phyloP scores from a whole-genome alignment of 1,139 yeast genomes.

The Yamadazyma blattariae region DNA sequence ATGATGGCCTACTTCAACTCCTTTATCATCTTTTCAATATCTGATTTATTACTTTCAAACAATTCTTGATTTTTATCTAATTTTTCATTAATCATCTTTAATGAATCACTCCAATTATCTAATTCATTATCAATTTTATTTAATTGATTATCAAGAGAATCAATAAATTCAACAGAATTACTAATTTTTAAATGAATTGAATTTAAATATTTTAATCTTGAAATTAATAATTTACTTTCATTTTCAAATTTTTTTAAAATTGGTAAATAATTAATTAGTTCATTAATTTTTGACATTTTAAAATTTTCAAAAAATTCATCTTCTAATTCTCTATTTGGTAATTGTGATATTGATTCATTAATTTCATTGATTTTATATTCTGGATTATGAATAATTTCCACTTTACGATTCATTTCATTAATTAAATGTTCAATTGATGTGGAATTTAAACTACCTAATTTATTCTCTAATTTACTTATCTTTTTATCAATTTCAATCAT shows the following conservation, averaged over 20 bases:
- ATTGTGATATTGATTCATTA: constrained; percentile 15
- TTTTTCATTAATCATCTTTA: constrained; percentile 35
- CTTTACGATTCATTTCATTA: constrained; percentile 33
- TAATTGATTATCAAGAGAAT: constrained; percentile 33
- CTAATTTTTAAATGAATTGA: constrained; percentile 42
- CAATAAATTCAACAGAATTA: constrained; percentile 23
- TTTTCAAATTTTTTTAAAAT: constrained; percentile 31
- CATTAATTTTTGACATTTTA: constrained; percentile 28
- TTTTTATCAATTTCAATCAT: constrained; percentile 19
- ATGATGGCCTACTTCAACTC: background rate
- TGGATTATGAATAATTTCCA: constrained; percentile 38
- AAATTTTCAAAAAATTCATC: background rate
- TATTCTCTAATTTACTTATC: constrained; percentile 18
- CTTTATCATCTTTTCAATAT: background rate
- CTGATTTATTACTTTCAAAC: constrained; percentile 10
- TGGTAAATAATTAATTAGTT: constrained; percentile 35
- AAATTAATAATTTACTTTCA: constrained; percentile 38
- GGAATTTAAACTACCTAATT: constrained; percentile 10
- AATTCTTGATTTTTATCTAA: constrained; percentile 21
- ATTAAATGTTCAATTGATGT: constrained; percentile 24
- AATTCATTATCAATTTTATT: constrained; percentile 36
- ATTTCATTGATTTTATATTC: constrained; percentile 24
- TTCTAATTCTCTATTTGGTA: background rate
- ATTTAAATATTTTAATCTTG: constrained; percentile 44
- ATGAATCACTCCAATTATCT: constrained; percentile 35